phyloP scores from a whole-genome alignment of 345 rosid genomes.

The Odontarrhena argentea region DNA sequence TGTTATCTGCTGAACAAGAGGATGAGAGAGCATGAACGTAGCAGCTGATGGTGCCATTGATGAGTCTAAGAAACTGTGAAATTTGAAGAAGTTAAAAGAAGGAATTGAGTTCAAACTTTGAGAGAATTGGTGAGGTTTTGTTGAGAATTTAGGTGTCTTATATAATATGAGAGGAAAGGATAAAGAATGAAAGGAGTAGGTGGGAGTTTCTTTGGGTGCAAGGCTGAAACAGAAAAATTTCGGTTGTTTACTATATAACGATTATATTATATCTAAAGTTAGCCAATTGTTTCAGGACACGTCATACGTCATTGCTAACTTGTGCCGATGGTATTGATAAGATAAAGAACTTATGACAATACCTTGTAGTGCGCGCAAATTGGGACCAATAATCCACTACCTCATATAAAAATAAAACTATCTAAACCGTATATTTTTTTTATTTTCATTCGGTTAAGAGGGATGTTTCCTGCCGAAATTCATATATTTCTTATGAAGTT shows the following conservation, averaged over 20 bases:
- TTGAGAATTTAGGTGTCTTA: neutral
- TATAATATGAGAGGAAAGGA: conserved; percentile 9
- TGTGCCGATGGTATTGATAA: too few relatives aligned
- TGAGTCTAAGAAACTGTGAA: neutral
- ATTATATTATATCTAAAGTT: neutral
- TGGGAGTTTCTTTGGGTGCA: conserved; percentile 21
- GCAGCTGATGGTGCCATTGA: conserved; percentile 28
- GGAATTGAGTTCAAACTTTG: neutral
- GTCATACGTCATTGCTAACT: neutral
- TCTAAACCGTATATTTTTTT: too few relatives aligned
- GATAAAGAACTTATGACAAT: too few relatives aligned
- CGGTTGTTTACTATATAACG: neutral
- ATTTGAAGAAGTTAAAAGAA: too few relatives aligned
- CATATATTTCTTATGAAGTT: too few relatives aligned
- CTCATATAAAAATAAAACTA: too few relatives aligned
- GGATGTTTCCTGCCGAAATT: too few relatives aligned
- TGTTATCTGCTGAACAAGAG: conserved; percentile 13
- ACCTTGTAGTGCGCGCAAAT: too few relatives aligned
- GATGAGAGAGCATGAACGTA: conserved; percentile 28
- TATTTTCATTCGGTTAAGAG: too few relatives aligned
- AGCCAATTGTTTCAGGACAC: neutral
- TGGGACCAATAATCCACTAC: too few relatives aligned
- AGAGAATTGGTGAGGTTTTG: neutral
- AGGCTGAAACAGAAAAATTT: conserved; percentile 7
- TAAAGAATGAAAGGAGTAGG: conserved; percentile 32